These are phyloP conservation scores for Penicillium lividum DNA, from an alignment of 495 filamentous ascomycete genomes.

Conservation along the genomic window DNA sequence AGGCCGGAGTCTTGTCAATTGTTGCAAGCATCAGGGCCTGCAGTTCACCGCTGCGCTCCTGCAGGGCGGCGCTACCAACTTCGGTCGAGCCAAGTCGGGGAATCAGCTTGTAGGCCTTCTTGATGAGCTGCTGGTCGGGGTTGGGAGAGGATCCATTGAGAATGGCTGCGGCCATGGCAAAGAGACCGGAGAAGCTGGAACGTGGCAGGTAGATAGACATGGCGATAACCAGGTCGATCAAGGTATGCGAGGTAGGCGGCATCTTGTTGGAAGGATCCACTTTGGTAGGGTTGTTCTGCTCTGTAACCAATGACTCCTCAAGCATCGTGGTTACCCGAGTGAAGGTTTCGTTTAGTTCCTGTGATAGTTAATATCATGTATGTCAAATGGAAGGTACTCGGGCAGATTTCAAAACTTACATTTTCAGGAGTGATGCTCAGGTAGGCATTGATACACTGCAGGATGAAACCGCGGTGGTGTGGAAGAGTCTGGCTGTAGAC, in stretches of 20 bases:
- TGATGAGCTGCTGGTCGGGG: constrained; percentile 88
- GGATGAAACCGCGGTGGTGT: constrained; percentile 83
- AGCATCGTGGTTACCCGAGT: constrained; percentile 81
- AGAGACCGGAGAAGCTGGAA: constrained; percentile 75
- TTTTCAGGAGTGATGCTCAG: constrained; percentile 78
- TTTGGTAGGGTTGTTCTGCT: constrained; percentile 59
- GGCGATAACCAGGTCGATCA: constrained; percentile 94
- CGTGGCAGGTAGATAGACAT: constrained; percentile 91
- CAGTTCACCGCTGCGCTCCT: constrained; percentile 70
- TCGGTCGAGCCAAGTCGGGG: constrained; percentile 81
- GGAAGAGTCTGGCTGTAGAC: constrained; percentile 95
- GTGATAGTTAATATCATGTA: constrained; percentile 3
- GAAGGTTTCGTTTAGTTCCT: constrained; percentile 86
- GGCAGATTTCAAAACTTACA: constrained; percentile 32
- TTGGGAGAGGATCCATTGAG: constrained; percentile 56
- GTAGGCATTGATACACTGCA: constrained; percentile 92
- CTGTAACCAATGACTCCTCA: constrained; percentile 61
- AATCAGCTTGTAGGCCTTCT: constrained; percentile 98
- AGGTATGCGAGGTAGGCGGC: constrained; percentile 90
- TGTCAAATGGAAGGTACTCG: neutral
- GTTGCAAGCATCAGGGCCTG: constrained; percentile 76
- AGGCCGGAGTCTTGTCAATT: constrained; percentile 77
- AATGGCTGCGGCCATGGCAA: constrained; percentile 77
- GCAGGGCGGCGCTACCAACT: constrained; percentile 68
- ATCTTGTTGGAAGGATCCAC: constrained; percentile 65